Percentiles rank a stretch among this genome's conserved stretches.
Conservation (phyloP, 176 grass and related monocot species). For the Elaeis guineensis region DNA sequence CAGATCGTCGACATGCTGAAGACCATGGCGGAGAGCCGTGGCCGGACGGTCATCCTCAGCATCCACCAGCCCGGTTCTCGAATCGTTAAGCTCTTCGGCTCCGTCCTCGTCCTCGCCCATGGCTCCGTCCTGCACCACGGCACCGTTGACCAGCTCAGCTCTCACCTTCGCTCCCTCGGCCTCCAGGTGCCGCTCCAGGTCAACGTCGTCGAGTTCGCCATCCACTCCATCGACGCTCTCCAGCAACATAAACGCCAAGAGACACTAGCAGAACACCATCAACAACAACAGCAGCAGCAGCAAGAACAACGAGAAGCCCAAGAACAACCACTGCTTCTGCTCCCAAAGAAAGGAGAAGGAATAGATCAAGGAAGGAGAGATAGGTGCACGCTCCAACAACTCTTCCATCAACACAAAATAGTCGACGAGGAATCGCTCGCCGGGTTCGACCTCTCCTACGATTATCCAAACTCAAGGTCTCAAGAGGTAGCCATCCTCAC, state of each 20-base stretch:
- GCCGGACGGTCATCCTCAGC: slow-evolving; percentile 54
- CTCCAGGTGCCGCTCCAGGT: slow-evolving; percentile 43
- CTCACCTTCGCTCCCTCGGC: slow-evolving; percentile 25
- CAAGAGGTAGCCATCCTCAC: slow-evolving; percentile 52
- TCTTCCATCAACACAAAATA: slow-evolving; percentile 59
- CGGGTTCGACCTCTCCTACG: background rate
- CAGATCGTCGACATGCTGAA: slow-evolving; percentile 53
- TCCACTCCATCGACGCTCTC: slow-evolving; percentile 49
- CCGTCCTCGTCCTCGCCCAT: slow-evolving; percentile 51
- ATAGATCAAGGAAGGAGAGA: slow-evolving; percentile 20
- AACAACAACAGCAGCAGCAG: background rate
- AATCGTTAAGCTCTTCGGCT: slow-evolving; percentile 56
- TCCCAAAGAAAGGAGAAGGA: background rate
- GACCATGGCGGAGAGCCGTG: slow-evolving; percentile 41
- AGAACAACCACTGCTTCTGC: background rate
- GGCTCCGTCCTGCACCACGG: slow-evolving; percentile 62
- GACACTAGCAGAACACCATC: background rate
- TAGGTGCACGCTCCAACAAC: slow-evolving; percentile 66
- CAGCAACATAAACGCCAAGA: background rate
- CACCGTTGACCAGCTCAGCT: slow-evolving; percentile 34
- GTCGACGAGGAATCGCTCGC: slow-evolving; percentile 33
- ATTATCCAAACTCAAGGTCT: slow-evolving; percentile 38
- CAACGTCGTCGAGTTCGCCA: slow-evolving; percentile 58
- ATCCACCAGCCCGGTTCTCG: slow-evolving; percentile 68
- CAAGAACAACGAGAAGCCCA: slow-evolving; percentile 6